A percentile compares a stretch with the other conserved stretches of the same genome.
Evolutionary conservation across 495 filamentous ascomycete genomes (phyloP).

Genomic region (Hypomontagnella monticulosa): DNA sequence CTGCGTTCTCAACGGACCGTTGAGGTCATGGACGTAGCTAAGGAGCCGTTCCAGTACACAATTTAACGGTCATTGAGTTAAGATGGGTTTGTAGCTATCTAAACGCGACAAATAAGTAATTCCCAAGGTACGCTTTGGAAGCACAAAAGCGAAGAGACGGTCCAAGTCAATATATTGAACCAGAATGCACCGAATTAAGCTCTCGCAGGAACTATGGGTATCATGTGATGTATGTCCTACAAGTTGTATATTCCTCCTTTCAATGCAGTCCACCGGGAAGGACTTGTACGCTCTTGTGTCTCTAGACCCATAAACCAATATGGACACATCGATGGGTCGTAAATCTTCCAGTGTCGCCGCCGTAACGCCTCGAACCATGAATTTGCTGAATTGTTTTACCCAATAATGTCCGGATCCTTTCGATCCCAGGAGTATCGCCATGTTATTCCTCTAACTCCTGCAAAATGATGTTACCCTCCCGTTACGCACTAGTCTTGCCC

Average conservation of each 20-base stretch:
- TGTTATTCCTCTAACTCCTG: constrained; percentile 10
- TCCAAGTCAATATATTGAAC: too few species aligned
- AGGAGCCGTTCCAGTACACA: too few species aligned
- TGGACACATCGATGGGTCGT: not conserved
- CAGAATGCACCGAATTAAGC: too few species aligned
- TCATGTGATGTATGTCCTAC: constrained; percentile 10
- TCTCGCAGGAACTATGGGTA: constrained; percentile 13
- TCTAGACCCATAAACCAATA: not conserved
- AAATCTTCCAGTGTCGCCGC: not conserved
- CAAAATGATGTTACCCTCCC: not conserved
- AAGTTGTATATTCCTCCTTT: not conserved
- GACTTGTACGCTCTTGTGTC: not conserved
- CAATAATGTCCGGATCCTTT: not conserved
- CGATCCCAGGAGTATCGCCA: not conserved
- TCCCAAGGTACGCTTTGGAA: too few species aligned
- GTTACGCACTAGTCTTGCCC: not conserved
- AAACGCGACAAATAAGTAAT: too few species aligned
- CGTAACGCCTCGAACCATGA: constrained; percentile 19
- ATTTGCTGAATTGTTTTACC: not conserved
- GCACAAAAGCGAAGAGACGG: too few species aligned
- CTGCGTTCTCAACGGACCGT: too few species aligned
- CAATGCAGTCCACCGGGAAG: not conserved
- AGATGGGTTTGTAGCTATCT: too few species aligned
- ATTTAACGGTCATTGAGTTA: too few species aligned
- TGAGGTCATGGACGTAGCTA: too few species aligned